phyloP scores from a whole-genome alignment of 768 basidiomycete genomes.

The Russula vinacea region DNA sequence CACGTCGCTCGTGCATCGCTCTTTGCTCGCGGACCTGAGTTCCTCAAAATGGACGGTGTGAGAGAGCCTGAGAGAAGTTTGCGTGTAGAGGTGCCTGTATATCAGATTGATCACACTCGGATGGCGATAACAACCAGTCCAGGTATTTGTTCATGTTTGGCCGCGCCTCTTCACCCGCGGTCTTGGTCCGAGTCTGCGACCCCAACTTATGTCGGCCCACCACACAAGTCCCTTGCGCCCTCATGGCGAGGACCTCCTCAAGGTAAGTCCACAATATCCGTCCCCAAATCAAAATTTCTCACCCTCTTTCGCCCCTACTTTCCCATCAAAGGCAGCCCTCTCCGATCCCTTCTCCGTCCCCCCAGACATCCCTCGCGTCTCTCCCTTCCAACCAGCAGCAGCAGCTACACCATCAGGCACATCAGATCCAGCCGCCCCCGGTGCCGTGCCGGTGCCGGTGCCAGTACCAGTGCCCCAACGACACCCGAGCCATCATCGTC shows the following conservation, averaged over 20 bases:
- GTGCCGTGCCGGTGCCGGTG: not conserved
- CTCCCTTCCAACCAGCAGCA: conserved; percentile 15
- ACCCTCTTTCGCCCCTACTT: not conserved
- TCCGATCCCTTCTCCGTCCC: conserved; percentile 26
- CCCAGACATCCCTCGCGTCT: conserved; percentile 21
- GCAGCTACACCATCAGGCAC: not conserved
- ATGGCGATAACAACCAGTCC: too few species aligned
- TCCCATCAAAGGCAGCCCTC: conserved; percentile 27
- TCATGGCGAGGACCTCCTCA: conserved; percentile 29
- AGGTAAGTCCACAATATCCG: conserved; percentile 10
- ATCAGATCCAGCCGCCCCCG: not conserved
- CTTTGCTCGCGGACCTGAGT: conserved; percentile 1
- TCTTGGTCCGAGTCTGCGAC: not conserved
- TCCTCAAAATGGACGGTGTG: too few species aligned
- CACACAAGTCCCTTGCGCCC: conserved; percentile 24
- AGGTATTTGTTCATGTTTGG: conserved; percentile 17
- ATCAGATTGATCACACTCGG: too few species aligned
- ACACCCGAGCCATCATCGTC: conserved; percentile 5
- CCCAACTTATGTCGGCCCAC: conserved; percentile 16
- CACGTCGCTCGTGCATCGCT: not conserved
- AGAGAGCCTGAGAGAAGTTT: not conserved
- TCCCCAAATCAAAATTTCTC: not conserved
- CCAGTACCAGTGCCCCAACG: too few species aligned
- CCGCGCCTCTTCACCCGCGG: not conserved
- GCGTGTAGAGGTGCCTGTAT: not conserved